Evolutionary conservation across 2,329 filamentous ascomycete genomes (phyloP).

Genomic region (Alternaria metachromatica): DNA sequence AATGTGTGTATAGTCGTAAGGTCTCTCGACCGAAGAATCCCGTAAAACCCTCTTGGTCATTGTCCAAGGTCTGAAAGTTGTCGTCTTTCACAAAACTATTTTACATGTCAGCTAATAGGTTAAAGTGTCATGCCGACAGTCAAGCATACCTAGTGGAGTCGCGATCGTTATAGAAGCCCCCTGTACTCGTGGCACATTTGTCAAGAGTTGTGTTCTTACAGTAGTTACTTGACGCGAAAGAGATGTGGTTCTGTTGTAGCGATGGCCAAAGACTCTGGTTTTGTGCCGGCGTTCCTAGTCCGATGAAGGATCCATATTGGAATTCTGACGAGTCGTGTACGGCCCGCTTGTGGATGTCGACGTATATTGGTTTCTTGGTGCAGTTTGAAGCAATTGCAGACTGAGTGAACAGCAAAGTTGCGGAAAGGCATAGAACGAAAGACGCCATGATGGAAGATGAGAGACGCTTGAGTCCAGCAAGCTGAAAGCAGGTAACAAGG

Average conservation of each 20-base stretch:
- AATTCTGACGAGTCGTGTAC: conserved; percentile 50
- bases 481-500: conserved; percentile 24
- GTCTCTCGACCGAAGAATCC: conserved; percentile 45
- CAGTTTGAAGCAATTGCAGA: conserved; percentile 49
- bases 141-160: conserved; percentile 42
- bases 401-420: conserved; percentile 46
- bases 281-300: conserved; percentile 51
- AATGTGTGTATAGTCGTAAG: conserved; percentile 50
- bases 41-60: conserved; percentile 23
- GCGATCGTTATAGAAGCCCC: conserved; percentile 42
- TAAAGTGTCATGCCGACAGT: neutral
- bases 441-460: conserved; percentile 35
- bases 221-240: conserved; percentile 45
- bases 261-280: conserved; percentile 56
- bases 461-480: conserved; percentile 40
- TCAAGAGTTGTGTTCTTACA: conserved; percentile 47
- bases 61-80: conserved; percentile 37
- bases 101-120: conserved; percentile 16
- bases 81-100: conserved; percentile 33
- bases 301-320: conserved; percentile 56
- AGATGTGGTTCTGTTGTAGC: conserved; percentile 52
- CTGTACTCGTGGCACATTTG: conserved; percentile 41
- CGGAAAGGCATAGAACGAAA: conserved; percentile 32
- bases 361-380: conserved; percentile 50
- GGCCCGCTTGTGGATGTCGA: conserved; percentile 53